Percentiles rank a stretch among this genome's conserved stretches.
phyloP scores from a whole-genome alignment of 805 yeast species.

The Cyberlindnera maritima region DNA sequence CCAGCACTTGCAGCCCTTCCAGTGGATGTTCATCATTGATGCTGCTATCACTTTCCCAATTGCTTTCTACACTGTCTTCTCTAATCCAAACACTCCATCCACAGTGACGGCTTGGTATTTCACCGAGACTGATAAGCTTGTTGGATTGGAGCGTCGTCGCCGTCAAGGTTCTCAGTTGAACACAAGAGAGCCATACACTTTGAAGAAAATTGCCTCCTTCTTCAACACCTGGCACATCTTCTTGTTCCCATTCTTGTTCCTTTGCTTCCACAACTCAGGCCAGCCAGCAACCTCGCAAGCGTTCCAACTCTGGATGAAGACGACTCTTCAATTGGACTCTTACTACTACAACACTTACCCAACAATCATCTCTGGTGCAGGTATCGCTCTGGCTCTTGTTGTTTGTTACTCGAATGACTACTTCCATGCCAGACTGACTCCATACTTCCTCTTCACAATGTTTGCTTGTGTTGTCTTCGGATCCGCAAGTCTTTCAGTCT shows the following conservation, averaged over 20 bases:
- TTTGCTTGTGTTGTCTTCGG: slow-evolving; percentile 45
- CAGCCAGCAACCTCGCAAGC: slow-evolving; percentile 41
- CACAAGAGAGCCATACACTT: slow-evolving; percentile 39
- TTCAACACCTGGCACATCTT: slow-evolving; percentile 50
- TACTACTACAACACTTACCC: slow-evolving; percentile 41
- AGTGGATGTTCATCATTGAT: slow-evolving; percentile 47
- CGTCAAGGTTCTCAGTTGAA: slow-evolving; percentile 43
- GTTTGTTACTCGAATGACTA: slow-evolving; percentile 26
- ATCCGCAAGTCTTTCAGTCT: slow-evolving; percentile 26
- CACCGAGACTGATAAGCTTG: slow-evolving; percentile 37
- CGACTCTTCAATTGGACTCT: slow-evolving; percentile 32
- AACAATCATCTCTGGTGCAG: slow-evolving; percentile 36
- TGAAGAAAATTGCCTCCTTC: slow-evolving; percentile 36
- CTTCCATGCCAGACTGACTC: slow-evolving; percentile 35
- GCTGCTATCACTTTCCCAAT: slow-evolving; percentile 41
- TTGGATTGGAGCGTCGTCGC: slow-evolving; percentile 47
- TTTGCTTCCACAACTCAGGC: slow-evolving; percentile 20
- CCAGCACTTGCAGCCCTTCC: slow-evolving; percentile 34
- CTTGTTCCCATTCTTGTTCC: slow-evolving; percentile 37
- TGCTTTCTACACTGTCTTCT: slow-evolving; percentile 40
- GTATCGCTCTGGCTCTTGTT: slow-evolving; percentile 36
- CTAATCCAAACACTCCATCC: slow-evolving; percentile 45
- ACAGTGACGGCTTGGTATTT: slow-evolving; percentile 43
- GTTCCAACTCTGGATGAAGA: slow-evolving; percentile 45
- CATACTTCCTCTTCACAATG: slow-evolving; percentile 37